Conservation (phyloP, 2,329 filamentous ascomycete genomes). For the Nigrospora sphaerica region DNA sequence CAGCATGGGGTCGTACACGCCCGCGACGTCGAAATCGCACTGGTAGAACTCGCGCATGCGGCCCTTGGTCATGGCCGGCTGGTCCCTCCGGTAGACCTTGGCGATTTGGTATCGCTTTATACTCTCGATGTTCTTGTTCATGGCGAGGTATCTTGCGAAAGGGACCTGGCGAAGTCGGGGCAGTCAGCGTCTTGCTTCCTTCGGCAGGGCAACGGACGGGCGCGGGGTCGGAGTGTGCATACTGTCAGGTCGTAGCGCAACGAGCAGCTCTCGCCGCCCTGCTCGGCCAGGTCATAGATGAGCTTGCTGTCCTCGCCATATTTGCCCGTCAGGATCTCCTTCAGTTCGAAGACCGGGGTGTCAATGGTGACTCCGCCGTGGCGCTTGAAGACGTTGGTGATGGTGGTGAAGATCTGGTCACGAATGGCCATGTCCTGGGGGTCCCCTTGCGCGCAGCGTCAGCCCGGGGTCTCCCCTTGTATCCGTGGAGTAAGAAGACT, state of each 20-base stretch:
- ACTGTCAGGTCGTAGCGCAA: conserved; percentile 73
- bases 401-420: conserved; percentile 66
- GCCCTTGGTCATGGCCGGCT: conserved; percentile 70
- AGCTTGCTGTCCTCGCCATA: conserved; percentile 33
- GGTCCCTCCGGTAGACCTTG: conserved; percentile 73
- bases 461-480: conserved; percentile 7
- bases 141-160: conserved; percentile 71
- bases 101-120: conserved; percentile 76
- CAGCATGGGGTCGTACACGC: conserved; percentile 65
- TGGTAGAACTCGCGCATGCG: conserved; percentile 77
- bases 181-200: no score
- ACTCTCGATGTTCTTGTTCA: conserved; percentile 60
- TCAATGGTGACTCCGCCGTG: conserved; percentile 64
- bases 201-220: no score
- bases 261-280: conserved; percentile 76
- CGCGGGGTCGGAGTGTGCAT: no score
- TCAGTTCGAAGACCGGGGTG: conserved; percentile 67
- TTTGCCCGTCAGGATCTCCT: conserved; percentile 65
- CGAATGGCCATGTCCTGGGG: conserved; percentile 73
- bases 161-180: conserved; percentile 33
- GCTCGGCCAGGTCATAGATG: conserved; percentile 78
- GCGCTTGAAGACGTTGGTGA: conserved; percentile 39
- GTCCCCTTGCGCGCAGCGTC: conserved; percentile 40
- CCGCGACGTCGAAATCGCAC: conserved; percentile 75
- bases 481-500: conserved; percentile 13